Conservation (phyloP, 2,329 filamentous ascomycete genomes). For the Penicillium sp. region DNA sequence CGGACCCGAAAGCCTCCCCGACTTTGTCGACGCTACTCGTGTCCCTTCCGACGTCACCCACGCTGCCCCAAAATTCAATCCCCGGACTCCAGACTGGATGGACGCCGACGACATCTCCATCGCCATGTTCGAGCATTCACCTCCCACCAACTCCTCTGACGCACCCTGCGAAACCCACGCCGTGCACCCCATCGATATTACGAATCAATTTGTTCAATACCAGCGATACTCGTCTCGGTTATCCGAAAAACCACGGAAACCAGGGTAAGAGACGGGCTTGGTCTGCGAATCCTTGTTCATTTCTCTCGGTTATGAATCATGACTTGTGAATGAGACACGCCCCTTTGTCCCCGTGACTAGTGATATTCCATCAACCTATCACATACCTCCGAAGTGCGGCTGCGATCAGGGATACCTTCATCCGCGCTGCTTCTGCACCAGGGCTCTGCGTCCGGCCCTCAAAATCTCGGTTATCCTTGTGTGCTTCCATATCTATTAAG, state of each 20-base stretch:
- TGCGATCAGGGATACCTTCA: background rate
- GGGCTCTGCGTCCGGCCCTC: slow-evolving; percentile 7
- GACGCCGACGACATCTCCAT: slow-evolving; percentile 39
- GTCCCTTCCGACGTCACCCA: slow-evolving; percentile 45
- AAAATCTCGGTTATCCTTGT: background rate
- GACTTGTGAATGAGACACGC: slow-evolving; percentile 21
- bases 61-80: slow-evolving; percentile 26
- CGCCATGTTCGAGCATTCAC: slow-evolving; percentile 39
- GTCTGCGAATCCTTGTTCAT: background rate
- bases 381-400: background rate
- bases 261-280: slow-evolving; percentile 10
- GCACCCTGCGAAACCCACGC: slow-evolving; percentile 28
- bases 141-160: slow-evolving; percentile 23
- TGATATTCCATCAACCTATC: slow-evolving; percentile 5
- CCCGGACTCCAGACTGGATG: slow-evolving; percentile 32
- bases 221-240: slow-evolving; percentile 6
- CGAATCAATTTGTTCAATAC: slow-evolving; percentile 14
- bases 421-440: background rate
- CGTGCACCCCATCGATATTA: slow-evolving; percentile 27
- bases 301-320: slow-evolving; percentile 14
- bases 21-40: slow-evolving; percentile 47
- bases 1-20: slow-evolving; percentile 35
- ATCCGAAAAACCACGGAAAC: slow-evolving; percentile 11
- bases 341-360: slow-evolving; percentile 1
- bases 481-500: background rate